A percentile compares a stretch with the other conserved stretches of the same genome.
Conservation (phyloP, 2,329 filamentous ascomycete species). For the Didymellaceae sp. region DNA sequence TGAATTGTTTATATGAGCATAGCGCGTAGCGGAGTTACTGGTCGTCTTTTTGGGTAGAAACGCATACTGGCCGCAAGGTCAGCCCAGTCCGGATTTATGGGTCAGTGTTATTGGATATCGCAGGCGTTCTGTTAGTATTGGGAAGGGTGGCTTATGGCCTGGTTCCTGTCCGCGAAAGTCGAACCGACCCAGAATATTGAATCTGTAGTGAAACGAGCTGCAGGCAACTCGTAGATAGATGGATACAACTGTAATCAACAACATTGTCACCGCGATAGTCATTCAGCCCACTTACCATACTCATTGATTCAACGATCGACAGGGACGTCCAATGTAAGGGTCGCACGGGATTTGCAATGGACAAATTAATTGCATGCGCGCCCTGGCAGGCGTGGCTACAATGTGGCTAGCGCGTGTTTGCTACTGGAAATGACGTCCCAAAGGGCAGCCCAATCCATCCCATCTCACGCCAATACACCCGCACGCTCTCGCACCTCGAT, state of each 20-base stretch:
- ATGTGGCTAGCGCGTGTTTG: slow-evolving; percentile 17
- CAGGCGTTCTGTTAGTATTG: background rate
- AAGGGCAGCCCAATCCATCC: slow-evolving; percentile 9
- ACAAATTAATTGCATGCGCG: slow-evolving; percentile 6
- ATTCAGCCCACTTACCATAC: background rate
- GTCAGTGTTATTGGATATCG: background rate
- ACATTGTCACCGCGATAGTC: background rate
- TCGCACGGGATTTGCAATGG: background rate
- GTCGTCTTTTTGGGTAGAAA: slow-evolving; percentile 2
- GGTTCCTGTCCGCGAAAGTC: slow-evolving; percentile 12
- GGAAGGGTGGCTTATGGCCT: slow-evolving; percentile 7
- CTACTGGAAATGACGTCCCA: slow-evolving; percentile 12
- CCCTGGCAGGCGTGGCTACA: slow-evolving; percentile 5
- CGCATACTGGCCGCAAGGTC: background rate
- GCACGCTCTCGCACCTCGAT: slow-evolving; percentile 10
- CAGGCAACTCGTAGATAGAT: background rate
- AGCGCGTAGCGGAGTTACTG: slow-evolving; percentile 7
- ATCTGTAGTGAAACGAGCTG: background rate
- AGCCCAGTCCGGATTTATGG: background rate
- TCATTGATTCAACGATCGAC: background rate
- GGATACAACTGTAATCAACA: background rate
- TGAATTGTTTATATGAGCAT: background rate
- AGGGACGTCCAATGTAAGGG: slow-evolving; percentile 10
- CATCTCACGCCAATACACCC: slow-evolving; percentile 9
- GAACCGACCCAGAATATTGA: slow-evolving; percentile 1